phyloP scores from a whole-genome alignment of 306 rosid species.

The Mimosa bimucronata region DNA sequence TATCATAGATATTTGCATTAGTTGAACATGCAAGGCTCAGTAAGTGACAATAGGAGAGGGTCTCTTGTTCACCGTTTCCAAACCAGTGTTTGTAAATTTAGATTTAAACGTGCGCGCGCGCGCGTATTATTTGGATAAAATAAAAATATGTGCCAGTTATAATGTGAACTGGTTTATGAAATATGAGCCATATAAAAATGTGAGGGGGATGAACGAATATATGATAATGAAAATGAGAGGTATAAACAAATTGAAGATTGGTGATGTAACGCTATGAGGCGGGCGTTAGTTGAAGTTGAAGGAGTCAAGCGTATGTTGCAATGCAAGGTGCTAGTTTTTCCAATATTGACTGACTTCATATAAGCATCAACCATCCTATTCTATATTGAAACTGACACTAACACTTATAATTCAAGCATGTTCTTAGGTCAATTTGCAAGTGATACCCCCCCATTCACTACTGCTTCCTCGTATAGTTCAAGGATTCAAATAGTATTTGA shows the following conservation, averaged over 20 bases:
- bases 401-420: not conserved
- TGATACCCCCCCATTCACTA: not conserved
- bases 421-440: not conserved
- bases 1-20: no score
- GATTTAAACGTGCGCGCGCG: no score
- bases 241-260: not conserved
- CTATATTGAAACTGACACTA: not conserved
- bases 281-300: not conserved
- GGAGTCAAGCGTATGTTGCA: not conserved
- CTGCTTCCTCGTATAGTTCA: not conserved
- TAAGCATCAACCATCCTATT: not conserved
- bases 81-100: no score
- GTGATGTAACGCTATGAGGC: not conserved
- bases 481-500: not conserved
- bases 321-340: not conserved
- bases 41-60: not conserved
- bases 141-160: not conserved
- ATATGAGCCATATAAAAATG: not conserved
- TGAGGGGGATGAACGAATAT: not conserved
- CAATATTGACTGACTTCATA: not conserved
- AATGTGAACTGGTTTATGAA: not conserved
- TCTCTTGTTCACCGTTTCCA: no score
- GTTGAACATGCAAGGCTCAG: not conserved
- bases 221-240: not conserved
- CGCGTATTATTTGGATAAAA: no score